Percentiles rank a stretch among this genome's conserved stretches.
These are phyloP conservation scores for Miscanthus lutarioriparius DNA, from an alignment of 176 grass and related monocot genomes.

Conservation along the genomic window DNA sequence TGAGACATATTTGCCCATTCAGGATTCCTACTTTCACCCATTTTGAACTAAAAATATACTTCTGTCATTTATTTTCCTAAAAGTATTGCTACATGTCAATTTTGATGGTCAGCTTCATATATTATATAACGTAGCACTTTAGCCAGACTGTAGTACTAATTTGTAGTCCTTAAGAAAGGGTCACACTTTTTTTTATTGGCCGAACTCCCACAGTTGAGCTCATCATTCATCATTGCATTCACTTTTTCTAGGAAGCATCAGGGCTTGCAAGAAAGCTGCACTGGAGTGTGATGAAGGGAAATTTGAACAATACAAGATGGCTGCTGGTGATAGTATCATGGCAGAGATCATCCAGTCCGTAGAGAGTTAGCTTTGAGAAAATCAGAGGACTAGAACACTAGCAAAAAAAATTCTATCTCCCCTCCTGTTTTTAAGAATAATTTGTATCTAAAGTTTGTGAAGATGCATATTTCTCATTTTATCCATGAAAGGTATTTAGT, in stretches of 20 bases:
- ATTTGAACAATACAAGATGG: constrained; percentile 47
- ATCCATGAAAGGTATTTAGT: too few species aligned
- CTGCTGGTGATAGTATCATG: constrained; percentile 22
- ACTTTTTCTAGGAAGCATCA: constrained; percentile 45
- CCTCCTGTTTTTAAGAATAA: too few species aligned
- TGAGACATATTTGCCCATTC: too few species aligned
- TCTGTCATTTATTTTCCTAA: neutral
- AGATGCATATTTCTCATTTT: too few species aligned
- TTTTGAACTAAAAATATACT: neutral
- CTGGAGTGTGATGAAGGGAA: constrained; percentile 54
- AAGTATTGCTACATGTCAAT: neutral
- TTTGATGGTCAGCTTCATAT: neutral
- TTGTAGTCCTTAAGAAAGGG: neutral
- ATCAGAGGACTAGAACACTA: constrained; percentile 35
- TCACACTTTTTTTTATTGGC: neutral
- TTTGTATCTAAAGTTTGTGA: too few species aligned
- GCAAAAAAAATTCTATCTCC: neutral
- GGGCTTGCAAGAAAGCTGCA: constrained; percentile 51
- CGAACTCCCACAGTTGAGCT: too few species aligned
- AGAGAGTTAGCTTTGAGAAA: constrained; percentile 34
- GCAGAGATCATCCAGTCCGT: constrained; percentile 13
- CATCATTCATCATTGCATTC: neutral
- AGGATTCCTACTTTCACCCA: too few species aligned
- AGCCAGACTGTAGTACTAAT: neutral
- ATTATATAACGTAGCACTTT: neutral